A percentile compares a stretch with the other conserved stretches of the same genome.
Evolutionary conservation across 306 rosid genomes (phyloP).

Genomic region (Pueraria montana): DNA sequence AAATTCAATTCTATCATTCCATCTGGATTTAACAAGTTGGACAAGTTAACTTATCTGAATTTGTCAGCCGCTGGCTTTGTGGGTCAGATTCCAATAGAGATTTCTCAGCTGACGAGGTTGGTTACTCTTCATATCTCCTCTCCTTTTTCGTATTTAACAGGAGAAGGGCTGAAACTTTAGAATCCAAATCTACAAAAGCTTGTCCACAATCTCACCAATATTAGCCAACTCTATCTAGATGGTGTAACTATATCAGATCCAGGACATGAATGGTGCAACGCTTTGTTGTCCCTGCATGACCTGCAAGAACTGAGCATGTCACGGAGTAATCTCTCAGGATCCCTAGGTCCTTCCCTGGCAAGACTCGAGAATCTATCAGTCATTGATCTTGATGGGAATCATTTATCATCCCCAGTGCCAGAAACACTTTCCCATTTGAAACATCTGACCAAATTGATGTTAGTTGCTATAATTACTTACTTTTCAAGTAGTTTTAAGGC

Average conservation of each 20-base stretch:
- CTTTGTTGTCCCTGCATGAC: slow-evolving; percentile 5
- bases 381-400: slow-evolving; percentile 13
- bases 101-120: not conserved
- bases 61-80: not conserved
- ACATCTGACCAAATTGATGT: no score
- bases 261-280: slow-evolving; percentile 58
- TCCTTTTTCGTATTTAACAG: not conserved
- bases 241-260: slow-evolving; percentile 36
- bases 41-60: not conserved
- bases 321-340: slow-evolving; percentile 6
- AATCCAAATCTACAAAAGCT: slow-evolving; percentile 17
- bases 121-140: not conserved
- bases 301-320: slow-evolving; percentile 44
- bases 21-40: no score
- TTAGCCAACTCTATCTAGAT: slow-evolving; percentile 35
- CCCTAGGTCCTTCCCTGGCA: slow-evolving; percentile 27
- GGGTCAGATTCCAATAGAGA: not conserved
- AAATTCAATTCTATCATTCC: no score
- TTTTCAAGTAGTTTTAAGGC: no score
- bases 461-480: no score
- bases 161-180: slow-evolving; percentile 35
- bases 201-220: slow-evolving; percentile 27
- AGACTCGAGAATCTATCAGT: slow-evolving; percentile 16
- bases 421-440: not conserved
- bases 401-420: slow-evolving; percentile 44